Evolutionary conservation across 305 asterid species (phyloP), one percentile per base, ranked within the genome.

Genomic region (Ilex paraguariensis): DNA sequence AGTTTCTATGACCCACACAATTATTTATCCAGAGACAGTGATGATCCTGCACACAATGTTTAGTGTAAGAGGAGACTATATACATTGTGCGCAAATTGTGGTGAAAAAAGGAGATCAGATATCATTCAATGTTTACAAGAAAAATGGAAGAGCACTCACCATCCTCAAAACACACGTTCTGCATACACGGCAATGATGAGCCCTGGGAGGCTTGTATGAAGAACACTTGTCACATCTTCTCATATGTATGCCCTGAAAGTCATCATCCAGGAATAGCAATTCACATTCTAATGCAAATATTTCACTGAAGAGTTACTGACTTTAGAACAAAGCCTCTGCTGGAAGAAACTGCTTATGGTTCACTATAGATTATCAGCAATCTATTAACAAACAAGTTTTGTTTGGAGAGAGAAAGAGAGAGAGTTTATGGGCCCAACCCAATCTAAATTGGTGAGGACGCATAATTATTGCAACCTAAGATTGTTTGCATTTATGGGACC

Each of bases 111-210:
- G 9, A 36, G 9, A 36, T 36, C 6, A 49, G 5, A 49, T 4
- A 49, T 49, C 16, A 45, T 45, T 13, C 9, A 45, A 45, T 45
- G 16, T 49, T 49, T n/a, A 7, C 4, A 4, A 49, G 16, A 12
- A 52, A 8, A 52, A 52, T 14, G 7, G 6, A 68, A 64, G 66
- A 66, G 66, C 71, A 82, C 87, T 76, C 82, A 90, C 99, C 97
- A 93, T 93, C 73, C 79, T 88, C 79, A 93, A 71, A 71, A 93
- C 79, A 84, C 97, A 93, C 87, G 82, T 90, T 82, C 84, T 75
- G 75, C 97, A 93, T 61, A 84, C 83, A 64, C 97, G 97, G 62
- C 97, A 93, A 78, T 93, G 99, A 72, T 93, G 99, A 69, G 96
- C 77, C 74, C 97, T 79, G 3, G 99, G 96, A 54, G 96, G 99